Percentiles rank a stretch among this genome's conserved stretches.
Conservation (phyloP, 2,329 filamentous ascomycete genomes). For the Bipolaris bicolor region DNA sequence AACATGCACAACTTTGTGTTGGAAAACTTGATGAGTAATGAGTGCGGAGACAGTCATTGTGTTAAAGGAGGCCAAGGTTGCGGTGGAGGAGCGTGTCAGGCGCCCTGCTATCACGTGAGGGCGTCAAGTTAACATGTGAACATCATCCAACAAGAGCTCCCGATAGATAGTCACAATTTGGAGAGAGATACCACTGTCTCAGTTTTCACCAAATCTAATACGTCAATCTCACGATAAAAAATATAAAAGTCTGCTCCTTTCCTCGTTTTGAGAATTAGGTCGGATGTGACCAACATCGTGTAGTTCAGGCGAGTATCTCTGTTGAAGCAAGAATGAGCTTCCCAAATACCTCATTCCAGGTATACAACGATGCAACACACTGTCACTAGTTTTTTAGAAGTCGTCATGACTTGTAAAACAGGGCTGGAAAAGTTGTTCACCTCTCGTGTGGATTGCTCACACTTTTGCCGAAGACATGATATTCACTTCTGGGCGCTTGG, state of each 20-base stretch:
- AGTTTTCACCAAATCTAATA: too few species aligned
- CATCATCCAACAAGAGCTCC: background rate
- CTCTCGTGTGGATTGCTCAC: background rate
- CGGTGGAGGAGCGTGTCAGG: background rate
- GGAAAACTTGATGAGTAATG: background rate
- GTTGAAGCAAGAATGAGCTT: background rate
- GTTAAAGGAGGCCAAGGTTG: background rate
- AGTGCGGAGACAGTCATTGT: background rate
- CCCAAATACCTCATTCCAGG: background rate
- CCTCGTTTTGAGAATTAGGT: too few species aligned
- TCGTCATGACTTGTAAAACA: background rate
- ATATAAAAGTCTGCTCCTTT: too few species aligned
- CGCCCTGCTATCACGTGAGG: background rate
- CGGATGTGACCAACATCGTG: too few species aligned
- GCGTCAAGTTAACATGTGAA: background rate
- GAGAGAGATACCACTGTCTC: background rate
- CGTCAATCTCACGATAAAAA: too few species aligned
- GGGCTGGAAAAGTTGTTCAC: too few species aligned
- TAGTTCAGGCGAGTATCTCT: background rate
- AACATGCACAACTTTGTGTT: background rate
- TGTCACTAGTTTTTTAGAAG: background rate
- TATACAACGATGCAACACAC: background rate
- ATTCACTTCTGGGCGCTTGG: background rate
- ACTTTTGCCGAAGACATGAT: background rate
- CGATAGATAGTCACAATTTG: background rate